Evolutionary conservation across 2,329 filamentous ascomycete species (phyloP), one percentile per base, ranked within the genome.

Genomic region (Neodidymelliopsis sp.): DNA sequence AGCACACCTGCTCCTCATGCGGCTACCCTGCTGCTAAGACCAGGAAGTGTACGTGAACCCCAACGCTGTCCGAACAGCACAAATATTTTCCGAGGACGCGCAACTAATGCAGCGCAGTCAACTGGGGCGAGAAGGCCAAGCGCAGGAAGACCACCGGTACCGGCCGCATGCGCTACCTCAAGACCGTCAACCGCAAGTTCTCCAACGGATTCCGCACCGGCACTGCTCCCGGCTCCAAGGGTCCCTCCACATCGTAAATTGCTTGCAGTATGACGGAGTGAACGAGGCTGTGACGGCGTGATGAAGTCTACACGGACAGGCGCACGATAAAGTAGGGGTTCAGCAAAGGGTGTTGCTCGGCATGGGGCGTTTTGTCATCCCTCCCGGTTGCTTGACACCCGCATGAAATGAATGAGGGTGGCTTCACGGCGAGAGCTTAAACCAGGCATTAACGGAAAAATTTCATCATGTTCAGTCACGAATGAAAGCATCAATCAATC

Each of bases 51-150:
- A 96, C 77, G 93, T 90, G 56, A 42, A 13, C 30, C 56, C 42
- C 31, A 36, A 44, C 7, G 29, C 38, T 49, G 22, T 29, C 30
- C 27, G 36, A 41, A 13, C 43, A 49, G 31, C 44, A 24, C 27
- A 35, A 44, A 49, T n/a, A n/a, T 10, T 38, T 8, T 46, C 30
- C 7, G 29, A 25, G 13, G 25, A 54, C 35, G 49, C 36, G 46
- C 40, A 50, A 61, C 65, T 71, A 57, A 72, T 63, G 60, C 41
- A 43, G 34, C 37, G 71, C 76, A 97, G 93, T 88, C 88, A 97
- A 99, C 90, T 99, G 94, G 94, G 86, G 90, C 79, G 93, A 97
- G 87, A 99, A 99, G 90, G 93, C 92, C 73, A 97, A 97, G 91
- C 86, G 94, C 80, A 95, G 94, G 89, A 97, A 97, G 92, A 97